Percentiles rank a stretch among this genome's conserved stretches.
Evolutionary conservation across 805 yeast species (phyloP).

Genomic region (Wickerhamomyces pijperi): DNA sequence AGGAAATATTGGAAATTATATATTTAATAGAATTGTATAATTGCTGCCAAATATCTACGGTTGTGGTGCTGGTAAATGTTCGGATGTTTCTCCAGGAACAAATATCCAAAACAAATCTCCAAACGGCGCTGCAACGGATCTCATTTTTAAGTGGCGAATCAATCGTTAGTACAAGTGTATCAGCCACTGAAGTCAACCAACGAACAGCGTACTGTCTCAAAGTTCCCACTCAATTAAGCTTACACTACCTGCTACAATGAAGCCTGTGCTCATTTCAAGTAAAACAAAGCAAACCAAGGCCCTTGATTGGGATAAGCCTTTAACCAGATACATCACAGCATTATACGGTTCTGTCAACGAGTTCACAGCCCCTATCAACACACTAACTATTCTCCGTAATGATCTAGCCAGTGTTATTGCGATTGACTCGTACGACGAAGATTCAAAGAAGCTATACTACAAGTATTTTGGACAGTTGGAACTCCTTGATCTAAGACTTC

Average conservation of each 20-base stretch:
- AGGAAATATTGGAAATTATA: too few species aligned
- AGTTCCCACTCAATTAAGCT: too few species aligned
- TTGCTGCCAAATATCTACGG: too few species aligned
- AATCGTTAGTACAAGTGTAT: too few species aligned
- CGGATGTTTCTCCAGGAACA: too few species aligned
- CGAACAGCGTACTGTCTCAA: too few species aligned
- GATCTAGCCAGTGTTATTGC: constrained; percentile 26
- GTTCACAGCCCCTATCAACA: constrained; percentile 51
- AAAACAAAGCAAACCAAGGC: constrained; percentile 35
- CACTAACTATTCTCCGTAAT: constrained; percentile 32
- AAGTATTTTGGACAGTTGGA: constrained; percentile 77
- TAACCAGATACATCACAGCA: constrained; percentile 43
- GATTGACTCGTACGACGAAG: constrained; percentile 26
- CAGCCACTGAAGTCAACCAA: too few species aligned
- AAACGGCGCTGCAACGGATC: too few species aligned
- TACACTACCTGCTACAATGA: constrained; percentile 2
- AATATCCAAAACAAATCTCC: too few species aligned
- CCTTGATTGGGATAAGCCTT: constrained; percentile 55
- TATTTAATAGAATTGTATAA: too few species aligned
- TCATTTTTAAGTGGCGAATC: too few species aligned
- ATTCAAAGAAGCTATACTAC: constrained; percentile 45
- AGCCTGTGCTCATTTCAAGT: constrained; percentile 14
- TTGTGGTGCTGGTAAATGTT: too few species aligned
- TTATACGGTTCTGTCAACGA: constrained; percentile 54
- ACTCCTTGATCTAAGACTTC: constrained; percentile 64